Percentiles rank a stretch among this genome's conserved stretches.
Evolutionary conservation across 2,329 filamentous ascomycete genomes (phyloP).

Genomic region (Colletotrichum zoysiae): DNA sequence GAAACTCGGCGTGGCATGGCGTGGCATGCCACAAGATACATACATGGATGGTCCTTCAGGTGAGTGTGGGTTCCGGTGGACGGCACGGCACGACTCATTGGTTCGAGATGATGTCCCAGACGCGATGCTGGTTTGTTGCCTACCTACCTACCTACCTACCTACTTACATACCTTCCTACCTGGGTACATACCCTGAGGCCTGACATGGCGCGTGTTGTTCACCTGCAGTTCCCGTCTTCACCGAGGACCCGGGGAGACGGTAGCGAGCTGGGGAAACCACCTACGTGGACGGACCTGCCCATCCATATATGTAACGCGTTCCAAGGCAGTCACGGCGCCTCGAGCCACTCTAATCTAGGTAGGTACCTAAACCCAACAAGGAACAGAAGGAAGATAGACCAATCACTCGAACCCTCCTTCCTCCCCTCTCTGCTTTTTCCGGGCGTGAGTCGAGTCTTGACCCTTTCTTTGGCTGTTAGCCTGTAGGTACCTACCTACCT

Average conservation of each 20-base stretch:
- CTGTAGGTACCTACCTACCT: background rate
- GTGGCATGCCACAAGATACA: background rate
- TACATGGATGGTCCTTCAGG: constrained; percentile 3
- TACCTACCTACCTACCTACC: too few relatives aligned
- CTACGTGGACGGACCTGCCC: constrained; percentile 43
- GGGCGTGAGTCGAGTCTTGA: background rate
- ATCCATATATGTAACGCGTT: background rate
- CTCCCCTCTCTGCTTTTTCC: background rate
- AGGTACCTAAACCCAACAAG: constrained; percentile 27
- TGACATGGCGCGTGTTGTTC: constrained; percentile 40
- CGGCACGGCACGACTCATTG: constrained; percentile 9
- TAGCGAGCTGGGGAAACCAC: constrained; percentile 35
- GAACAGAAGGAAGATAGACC: constrained; percentile 9
- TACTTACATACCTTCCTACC: too few relatives aligned
- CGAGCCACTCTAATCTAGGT: constrained; percentile 25
- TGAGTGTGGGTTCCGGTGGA: constrained; percentile 28
- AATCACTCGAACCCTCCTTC: constrained; percentile 8
- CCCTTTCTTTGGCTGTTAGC: background rate
- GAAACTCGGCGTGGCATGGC: constrained; percentile 4
- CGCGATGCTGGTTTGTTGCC: background rate
- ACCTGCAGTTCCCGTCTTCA: constrained; percentile 44
- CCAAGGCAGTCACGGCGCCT: constrained; percentile 3
- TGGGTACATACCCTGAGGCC: background rate
- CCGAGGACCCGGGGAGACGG: constrained; percentile 43
- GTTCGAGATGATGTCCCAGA: constrained; percentile 8